Evolutionary conservation across 441 rosid species (phyloP).

Genomic region (Kokia cookei): DNA sequence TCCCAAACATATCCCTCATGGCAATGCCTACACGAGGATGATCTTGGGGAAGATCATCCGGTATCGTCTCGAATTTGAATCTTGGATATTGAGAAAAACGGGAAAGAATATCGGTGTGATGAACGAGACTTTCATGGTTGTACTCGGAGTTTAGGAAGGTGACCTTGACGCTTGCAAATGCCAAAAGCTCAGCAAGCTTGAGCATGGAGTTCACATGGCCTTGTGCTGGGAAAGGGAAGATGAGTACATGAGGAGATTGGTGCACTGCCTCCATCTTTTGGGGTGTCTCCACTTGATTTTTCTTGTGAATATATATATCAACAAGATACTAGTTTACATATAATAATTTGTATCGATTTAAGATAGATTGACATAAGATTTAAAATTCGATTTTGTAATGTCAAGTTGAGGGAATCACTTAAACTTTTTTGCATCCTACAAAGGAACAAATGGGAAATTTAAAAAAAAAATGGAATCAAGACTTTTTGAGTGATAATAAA

Average conservation of each 20-base stretch:
- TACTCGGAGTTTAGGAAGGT: slow-evolving; percentile 34
- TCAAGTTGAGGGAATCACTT: too few species aligned
- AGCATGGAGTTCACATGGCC: slow-evolving; percentile 44
- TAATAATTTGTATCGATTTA: too few species aligned
- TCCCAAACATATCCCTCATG: not conserved
- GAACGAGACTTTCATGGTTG: slow-evolving; percentile 17
- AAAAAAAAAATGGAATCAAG: too few species aligned
- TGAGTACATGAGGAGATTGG: slow-evolving; percentile 11
- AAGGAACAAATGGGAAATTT: not conserved
- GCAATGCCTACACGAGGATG: slow-evolving; percentile 7
- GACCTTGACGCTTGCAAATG: slow-evolving; percentile 16
- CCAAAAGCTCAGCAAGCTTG: slow-evolving; percentile 39
- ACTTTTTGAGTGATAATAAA: not conserved
- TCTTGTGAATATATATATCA: not conserved
- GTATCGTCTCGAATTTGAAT: slow-evolving; percentile 17
- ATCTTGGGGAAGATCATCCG: slow-evolving; percentile 14
- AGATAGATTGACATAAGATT: too few species aligned
- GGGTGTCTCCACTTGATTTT: not conserved
- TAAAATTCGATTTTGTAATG: too few species aligned
- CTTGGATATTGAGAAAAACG: slow-evolving; percentile 8
- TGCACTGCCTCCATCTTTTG: not conserved
- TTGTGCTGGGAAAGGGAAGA: slow-evolving; percentile 36
- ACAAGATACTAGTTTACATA: too few species aligned
- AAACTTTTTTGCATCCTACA: too few species aligned
- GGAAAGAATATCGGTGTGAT: slow-evolving; percentile 1